Evolutionary conservation across 1,139 yeast species (phyloP).

Genomic region (Sugiyamaella paludigena): DNA sequence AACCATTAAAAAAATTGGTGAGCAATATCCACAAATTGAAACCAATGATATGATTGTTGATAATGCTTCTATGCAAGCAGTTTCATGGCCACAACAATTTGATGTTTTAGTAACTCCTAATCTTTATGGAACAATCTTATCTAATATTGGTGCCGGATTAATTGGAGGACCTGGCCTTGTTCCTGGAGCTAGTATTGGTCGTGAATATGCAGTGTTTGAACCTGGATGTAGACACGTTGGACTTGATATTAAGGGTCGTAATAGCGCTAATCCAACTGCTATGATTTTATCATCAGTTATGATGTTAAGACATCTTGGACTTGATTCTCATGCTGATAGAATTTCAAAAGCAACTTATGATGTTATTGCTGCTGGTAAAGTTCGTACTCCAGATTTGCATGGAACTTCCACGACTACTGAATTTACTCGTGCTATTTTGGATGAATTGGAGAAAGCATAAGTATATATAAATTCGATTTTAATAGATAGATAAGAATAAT

Average conservation of each 20-base stretch:
- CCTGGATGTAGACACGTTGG: conserved; percentile 99
- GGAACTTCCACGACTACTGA: conserved; percentile 87
- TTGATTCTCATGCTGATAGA: conserved; percentile 77
- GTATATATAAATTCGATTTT: background rate
- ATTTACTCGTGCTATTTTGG: conserved; percentile 82
- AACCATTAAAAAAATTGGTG: conserved; percentile 88
- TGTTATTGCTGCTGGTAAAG: conserved; percentile 83
- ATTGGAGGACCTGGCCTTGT: conserved; percentile 99
- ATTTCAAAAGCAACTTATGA: conserved; percentile 86
- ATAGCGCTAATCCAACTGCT: conserved; percentile 97
- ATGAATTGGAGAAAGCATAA: conserved; percentile 52
- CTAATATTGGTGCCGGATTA: conserved; percentile 97
- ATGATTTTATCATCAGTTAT: conserved; percentile 88
- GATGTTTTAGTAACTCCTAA: conserved; percentile 98
- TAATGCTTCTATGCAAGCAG: conserved; percentile 99
- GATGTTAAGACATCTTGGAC: conserved; percentile 93
- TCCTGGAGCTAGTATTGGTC: conserved; percentile 98
- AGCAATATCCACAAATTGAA: conserved; percentile 80
- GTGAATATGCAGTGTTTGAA: conserved; percentile 96
- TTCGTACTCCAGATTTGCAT: conserved; percentile 83
- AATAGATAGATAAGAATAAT: too few relatives aligned
- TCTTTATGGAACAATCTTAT: conserved; percentile 94
- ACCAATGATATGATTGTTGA: conserved; percentile 95
- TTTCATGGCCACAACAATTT: conserved; percentile 95
- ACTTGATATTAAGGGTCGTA: conserved; percentile 89